Base-by-base conservation (phyloP, 2,329 filamentous ascomycete genomes). In the Hymenoscyphus infarciens region DNA sequence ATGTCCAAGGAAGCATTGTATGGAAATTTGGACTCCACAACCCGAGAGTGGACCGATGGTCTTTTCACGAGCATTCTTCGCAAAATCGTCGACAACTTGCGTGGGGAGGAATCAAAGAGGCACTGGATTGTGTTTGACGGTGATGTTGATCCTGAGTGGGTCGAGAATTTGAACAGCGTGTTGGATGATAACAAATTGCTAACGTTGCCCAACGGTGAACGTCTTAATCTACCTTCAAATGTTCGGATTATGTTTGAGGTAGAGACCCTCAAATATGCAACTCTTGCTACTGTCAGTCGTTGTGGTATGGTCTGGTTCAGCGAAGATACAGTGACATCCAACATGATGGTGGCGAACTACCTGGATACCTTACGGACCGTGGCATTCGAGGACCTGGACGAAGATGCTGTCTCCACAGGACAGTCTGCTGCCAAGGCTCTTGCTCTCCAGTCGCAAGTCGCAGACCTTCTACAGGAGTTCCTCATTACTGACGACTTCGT, bases 231-330 rank as follows among this genome's bases (percentile, higher is more conserved):
- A 53, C 96, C 95, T 3, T 74, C 90, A 1, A 99, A 99, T 73
- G 95, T 99, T 29, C 91, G 96, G 69, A 96, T 99, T 77, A 97
- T 99, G 93, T 99, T 99, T 73, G 95, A 99, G 79, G 95, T 99
- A 39, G 96, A 99, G 79, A 98, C 89, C 2, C 82, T 99, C 64
- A 97, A 96, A 74, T 99, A 99, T 74, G 95, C 95, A 42, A 99
- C 95, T 0, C 85, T 99, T 54, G 95, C 95, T 61, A 99, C 95
- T n/a, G 95, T 99, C 73, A 96, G 91, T 87, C 92, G 95, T 79
- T 99, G 95, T 75, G 95, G 95, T 83, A 99, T 99, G 95, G 96
- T 99, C 15, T 99, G 95, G 95, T 99, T 98, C 79, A 99, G 92
- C 74, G 94, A 97, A 72, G 96, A 99, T 73, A 98, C 93, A 31